Evolutionary conservation across 306 rosid species (phyloP).

Genomic region (Medicago ruthenica): DNA sequence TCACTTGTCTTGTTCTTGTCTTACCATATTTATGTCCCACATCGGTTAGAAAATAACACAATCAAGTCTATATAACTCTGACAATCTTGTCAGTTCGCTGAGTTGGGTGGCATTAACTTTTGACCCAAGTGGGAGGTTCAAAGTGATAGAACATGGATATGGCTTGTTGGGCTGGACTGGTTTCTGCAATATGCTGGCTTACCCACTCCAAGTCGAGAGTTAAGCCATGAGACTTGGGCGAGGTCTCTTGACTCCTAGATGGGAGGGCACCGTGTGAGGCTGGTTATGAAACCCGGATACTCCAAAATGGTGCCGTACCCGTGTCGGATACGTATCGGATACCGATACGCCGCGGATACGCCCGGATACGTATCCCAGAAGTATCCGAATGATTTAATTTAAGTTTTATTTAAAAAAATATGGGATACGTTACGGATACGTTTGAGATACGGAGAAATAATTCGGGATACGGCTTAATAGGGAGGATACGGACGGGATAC

Average conservation of each 20-base stretch:
- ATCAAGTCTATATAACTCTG: not conserved
- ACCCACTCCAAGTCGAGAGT: constrained; percentile 10
- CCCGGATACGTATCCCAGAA: too few species aligned
- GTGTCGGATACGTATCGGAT: too few species aligned
- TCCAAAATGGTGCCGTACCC: too few species aligned
- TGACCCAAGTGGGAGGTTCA: not conserved
- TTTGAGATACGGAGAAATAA: too few species aligned
- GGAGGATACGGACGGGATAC: too few species aligned
- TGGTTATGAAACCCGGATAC: too few species aligned
- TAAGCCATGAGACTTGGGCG: not conserved
- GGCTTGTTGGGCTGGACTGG: not conserved
- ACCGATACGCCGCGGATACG: too few species aligned
- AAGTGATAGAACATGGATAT: not conserved
- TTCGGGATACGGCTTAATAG: too few species aligned
- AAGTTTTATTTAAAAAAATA: too few species aligned
- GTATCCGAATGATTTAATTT: too few species aligned
- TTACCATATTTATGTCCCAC: not conserved
- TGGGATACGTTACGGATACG: too few species aligned
- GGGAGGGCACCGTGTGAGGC: not conserved
- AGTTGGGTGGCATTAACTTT: not conserved
- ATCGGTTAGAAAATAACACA: not conserved
- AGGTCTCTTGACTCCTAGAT: not conserved
- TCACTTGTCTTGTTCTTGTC: too few species aligned
- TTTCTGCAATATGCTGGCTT: not conserved
- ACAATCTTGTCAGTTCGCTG: not conserved